Conservation (phyloP, 169 alveolate genomes). For the Cryptosporidium ubiquitum region DNA sequence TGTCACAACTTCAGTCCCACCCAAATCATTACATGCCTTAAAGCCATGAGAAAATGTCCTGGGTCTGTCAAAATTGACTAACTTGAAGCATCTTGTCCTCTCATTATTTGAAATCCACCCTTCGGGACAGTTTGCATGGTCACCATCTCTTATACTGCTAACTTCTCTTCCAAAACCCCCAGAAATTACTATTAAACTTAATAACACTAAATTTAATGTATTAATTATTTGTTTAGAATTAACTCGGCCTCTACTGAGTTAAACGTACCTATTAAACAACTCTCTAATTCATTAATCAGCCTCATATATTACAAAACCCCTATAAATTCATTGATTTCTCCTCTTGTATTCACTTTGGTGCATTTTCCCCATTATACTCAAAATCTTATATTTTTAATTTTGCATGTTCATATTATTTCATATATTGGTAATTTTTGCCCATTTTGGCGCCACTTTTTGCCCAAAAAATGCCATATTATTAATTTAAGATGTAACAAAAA, state of each 20-base stretch:
- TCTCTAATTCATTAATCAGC: background rate
- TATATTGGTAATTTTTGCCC: slow-evolving; percentile 4
- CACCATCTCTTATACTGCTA: background rate
- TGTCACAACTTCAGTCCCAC: slow-evolving; percentile 43
- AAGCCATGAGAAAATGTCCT: slow-evolving; percentile 66
- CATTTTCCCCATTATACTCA: background rate
- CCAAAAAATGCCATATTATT: background rate
- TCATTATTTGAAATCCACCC: slow-evolving; percentile 63
- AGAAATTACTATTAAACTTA: slow-evolving; percentile 26
- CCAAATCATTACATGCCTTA: slow-evolving; percentile 62
- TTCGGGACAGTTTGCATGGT: slow-evolving; percentile 47
- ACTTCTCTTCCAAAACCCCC: slow-evolving; percentile 8
- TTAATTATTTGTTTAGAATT: background rate
- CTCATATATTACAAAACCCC: slow-evolving; percentile 35
- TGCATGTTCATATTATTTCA: slow-evolving; percentile 62
- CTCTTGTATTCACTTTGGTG: background rate
- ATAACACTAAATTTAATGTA: slow-evolving; percentile 5
- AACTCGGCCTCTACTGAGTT: background rate
- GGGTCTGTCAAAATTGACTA: slow-evolving; percentile 52
- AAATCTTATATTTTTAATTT: background rate
- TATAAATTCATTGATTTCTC: background rate
- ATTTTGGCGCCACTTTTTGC: slow-evolving; percentile 19
- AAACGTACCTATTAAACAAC: slow-evolving; percentile 29
- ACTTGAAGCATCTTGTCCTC: slow-evolving; percentile 57
- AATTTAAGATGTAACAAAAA: background rate